phyloP scores from a whole-genome alignment of 1,139 yeast genomes.

The Yamadazyma conglobata region DNA sequence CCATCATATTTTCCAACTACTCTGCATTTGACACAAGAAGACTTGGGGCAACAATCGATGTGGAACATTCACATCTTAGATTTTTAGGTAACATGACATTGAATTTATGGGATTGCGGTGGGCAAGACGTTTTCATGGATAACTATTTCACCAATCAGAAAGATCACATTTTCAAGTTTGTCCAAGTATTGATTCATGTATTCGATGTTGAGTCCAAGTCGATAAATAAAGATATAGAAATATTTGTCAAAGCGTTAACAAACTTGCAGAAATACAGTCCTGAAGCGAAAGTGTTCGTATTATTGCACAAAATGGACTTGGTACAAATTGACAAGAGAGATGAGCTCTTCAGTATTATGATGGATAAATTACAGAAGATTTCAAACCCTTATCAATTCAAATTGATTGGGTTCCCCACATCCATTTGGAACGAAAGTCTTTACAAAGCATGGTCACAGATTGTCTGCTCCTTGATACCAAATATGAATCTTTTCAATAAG shows the following conservation, averaged over 20 bases:
- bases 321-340: slow-evolving; percentile 85
- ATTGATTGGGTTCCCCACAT: slow-evolving; percentile 88
- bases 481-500: slow-evolving; percentile 76
- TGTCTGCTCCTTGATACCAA: slow-evolving; percentile 92
- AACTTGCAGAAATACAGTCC: slow-evolving; percentile 86
- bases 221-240: slow-evolving; percentile 89
- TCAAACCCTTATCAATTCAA: slow-evolving; percentile 77
- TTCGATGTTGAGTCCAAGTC: slow-evolving; percentile 94
- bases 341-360: slow-evolving; percentile 78
- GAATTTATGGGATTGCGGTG: slow-evolving; percentile 98
- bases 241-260: slow-evolving; percentile 78
- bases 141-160: slow-evolving; percentile 84
- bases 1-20: slow-evolving; percentile 90
- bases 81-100: slow-evolving; percentile 93
- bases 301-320: slow-evolving; percentile 93
- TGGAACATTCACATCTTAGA: slow-evolving; percentile 90
- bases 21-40: slow-evolving; percentile 96
- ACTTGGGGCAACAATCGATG: slow-evolving; percentile 95
- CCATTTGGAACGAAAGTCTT: slow-evolving; percentile 96
- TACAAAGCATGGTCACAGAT: slow-evolving; percentile 97
- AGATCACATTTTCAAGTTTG: slow-evolving; percentile 92
- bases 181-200: slow-evolving; percentile 94
- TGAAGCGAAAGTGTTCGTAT: slow-evolving; percentile 84
- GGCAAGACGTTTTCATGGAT: slow-evolving; percentile 96
- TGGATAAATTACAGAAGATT: slow-evolving; percentile 74